Conservation (phyloP, 495 filamentous ascomycete genomes). For the Pseudoneurospora amorphoporcata region DNA sequence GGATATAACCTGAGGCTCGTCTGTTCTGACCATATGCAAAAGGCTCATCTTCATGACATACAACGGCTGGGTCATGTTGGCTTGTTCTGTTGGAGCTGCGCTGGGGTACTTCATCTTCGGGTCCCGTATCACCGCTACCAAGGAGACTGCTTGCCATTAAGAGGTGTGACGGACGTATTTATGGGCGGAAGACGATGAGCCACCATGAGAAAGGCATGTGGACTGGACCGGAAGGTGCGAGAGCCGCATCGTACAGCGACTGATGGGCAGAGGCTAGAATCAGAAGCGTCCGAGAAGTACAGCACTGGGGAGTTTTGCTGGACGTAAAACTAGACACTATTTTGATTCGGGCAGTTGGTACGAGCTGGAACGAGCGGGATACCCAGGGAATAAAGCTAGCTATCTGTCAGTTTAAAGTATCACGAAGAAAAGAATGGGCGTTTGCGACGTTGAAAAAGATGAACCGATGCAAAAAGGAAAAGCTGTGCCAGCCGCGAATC, state of each 20-base stretch:
- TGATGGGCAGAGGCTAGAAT: not conserved
- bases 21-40: not conserved
- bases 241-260: not conserved
- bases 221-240: not conserved
- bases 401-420: not conserved
- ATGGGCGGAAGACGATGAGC: not conserved
- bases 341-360: not conserved
- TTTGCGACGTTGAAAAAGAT: not conserved
- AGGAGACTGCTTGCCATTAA: constrained; percentile 86
- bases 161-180: not conserved
- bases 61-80: constrained; percentile 93
- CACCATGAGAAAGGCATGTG: not conserved
- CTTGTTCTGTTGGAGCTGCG: constrained; percentile 81
- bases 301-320: not conserved
- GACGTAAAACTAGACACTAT: not conserved
- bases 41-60: constrained; percentile 99
- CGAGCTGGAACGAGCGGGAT: not conserved
- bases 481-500: not conserved
- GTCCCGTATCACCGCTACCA: constrained; percentile 52
- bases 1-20: no score
- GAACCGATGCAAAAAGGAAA: not conserved
- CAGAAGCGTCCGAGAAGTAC: not conserved
- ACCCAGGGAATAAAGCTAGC: not conserved
- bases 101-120: constrained; percentile 81
- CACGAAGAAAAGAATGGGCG: not conserved